Conservation (phyloP, 2,329 filamentous ascomycete species). For the Beauveria australis region DNA sequence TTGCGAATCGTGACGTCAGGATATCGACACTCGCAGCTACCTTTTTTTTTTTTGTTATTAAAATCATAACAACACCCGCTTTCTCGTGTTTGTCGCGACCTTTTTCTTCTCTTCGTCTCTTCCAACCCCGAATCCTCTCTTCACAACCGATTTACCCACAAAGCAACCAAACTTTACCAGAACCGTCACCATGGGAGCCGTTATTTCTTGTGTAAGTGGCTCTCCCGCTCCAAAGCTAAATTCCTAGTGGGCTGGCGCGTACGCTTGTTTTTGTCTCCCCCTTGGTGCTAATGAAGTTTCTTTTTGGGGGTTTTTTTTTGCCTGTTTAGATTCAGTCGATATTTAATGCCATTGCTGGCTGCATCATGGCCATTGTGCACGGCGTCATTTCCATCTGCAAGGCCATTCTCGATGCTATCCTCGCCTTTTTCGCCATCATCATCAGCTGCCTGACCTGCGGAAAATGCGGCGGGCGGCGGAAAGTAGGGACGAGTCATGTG, state of each 20-base stretch:
- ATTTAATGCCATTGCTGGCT: constrained; percentile 56
- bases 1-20: constrained; percentile 11
- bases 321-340: constrained; percentile 44
- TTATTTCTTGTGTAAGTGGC: constrained; percentile 70
- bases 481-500: constrained; percentile 7
- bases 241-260: background rate
- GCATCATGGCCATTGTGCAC: constrained; percentile 60
- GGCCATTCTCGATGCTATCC: constrained; percentile 60
- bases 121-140: background rate
- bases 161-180: background rate
- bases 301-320: background rate
- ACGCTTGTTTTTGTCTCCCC: background rate
- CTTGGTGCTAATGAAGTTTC: background rate
- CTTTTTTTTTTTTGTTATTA: background rate
- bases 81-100: too few species aligned
- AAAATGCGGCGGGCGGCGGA: constrained; percentile 24
- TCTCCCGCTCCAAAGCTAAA: background rate
- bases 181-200: constrained; percentile 59
- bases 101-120: background rate
- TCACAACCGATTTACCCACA: too few species aligned
- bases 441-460: constrained; percentile 57
- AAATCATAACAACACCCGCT: background rate
- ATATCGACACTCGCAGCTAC: background rate
- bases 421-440: constrained; percentile 56
- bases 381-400: constrained; percentile 57